Percentiles rank a stretch among this genome's conserved stretches.
Conservation (phyloP, 148 eudicot species). For the Chenopodium formosanum region DNA sequence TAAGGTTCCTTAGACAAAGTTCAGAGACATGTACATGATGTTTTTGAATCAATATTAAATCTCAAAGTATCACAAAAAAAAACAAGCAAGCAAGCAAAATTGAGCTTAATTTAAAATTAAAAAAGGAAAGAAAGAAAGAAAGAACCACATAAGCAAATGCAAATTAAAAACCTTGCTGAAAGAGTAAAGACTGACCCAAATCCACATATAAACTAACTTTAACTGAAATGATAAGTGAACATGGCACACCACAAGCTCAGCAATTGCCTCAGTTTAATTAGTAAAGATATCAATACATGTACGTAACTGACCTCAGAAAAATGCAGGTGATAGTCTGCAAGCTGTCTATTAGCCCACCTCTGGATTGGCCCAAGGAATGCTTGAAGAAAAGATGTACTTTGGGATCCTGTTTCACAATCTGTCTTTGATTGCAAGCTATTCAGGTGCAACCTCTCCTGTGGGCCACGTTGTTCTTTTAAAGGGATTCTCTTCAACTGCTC, state of each 20-base stretch:
- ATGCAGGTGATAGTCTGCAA: constrained; percentile 82
- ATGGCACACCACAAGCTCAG: constrained; percentile 11
- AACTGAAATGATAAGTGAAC: neutral
- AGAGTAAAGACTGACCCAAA: neutral
- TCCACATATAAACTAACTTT: neutral
- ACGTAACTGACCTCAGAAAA: constrained; percentile 67
- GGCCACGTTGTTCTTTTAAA: constrained; percentile 90
- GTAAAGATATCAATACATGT: constrained; percentile 16
- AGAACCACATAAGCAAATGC: constrained; percentile 2
- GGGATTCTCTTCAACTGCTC: constrained; percentile 85
- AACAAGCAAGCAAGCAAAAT: neutral
- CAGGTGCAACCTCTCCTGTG: constrained; percentile 86
- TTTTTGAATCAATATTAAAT: neutral
- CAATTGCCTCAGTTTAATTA: constrained; percentile 11
- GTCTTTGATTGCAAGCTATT: constrained; percentile 75
- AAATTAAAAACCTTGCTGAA: neutral
- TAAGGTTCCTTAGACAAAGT: neutral
- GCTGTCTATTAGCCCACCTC: constrained; percentile 89
- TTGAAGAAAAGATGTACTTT: constrained; percentile 70
- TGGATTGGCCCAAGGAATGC: constrained; percentile 79
- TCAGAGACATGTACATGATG: neutral
- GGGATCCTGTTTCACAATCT: constrained; percentile 61
- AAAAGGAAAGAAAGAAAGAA: neutral
- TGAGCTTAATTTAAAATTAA: neutral
- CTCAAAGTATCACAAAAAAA: neutral